Conservation (phyloP, 2,329 filamentous ascomycete species). For the Fusarium nygamai region DNA sequence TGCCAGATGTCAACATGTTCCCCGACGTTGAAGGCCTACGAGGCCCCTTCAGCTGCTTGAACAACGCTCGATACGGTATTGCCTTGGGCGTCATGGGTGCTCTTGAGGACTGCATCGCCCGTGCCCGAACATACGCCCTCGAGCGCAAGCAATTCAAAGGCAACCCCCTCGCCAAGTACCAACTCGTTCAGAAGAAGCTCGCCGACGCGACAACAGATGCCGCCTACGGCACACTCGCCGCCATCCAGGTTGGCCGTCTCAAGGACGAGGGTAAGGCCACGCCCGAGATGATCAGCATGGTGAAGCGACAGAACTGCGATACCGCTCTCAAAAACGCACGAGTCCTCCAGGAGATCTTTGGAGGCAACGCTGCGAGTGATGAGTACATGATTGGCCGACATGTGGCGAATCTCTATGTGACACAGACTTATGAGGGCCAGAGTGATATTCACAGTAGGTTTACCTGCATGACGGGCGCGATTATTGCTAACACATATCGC, state of each 20-base stretch:
- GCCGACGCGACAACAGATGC: slow-evolving; percentile 92
- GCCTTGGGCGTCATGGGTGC: slow-evolving; percentile 94
- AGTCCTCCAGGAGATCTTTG: slow-evolving; percentile 91
- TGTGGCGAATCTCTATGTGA: slow-evolving; percentile 95
- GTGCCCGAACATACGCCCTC: slow-evolving; percentile 86
- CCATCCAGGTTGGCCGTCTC: slow-evolving; percentile 88
- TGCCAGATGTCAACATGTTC: slow-evolving; percentile 93
- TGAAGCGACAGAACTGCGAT: slow-evolving; percentile 98
- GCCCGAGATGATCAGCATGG: slow-evolving; percentile 96
- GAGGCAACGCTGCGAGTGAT: slow-evolving; percentile 97
- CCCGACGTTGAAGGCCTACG: slow-evolving; percentile 85
- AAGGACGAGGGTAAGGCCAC: slow-evolving; percentile 90
- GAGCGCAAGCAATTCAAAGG: slow-evolving; percentile 96
- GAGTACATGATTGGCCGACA: slow-evolving; percentile 96
- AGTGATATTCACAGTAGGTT: slow-evolving; percentile 94
- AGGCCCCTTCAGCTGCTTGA: slow-evolving; percentile 93
- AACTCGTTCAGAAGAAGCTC: slow-evolving; percentile 97
- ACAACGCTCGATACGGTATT: slow-evolving; percentile 93
- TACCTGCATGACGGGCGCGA: neutral
- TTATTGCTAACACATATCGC: slow-evolving; percentile 38
- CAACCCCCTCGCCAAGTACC: slow-evolving; percentile 94
- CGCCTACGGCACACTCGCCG: slow-evolving; percentile 88
- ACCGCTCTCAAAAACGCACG: slow-evolving; percentile 82
- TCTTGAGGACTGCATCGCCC: slow-evolving; percentile 86
- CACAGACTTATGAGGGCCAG: slow-evolving; percentile 97